These are phyloP conservation scores for Papiliotrema nemorosa DNA, from an alignment of 1,284 basidiomycete genomes.

Conservation along the genomic window DNA sequence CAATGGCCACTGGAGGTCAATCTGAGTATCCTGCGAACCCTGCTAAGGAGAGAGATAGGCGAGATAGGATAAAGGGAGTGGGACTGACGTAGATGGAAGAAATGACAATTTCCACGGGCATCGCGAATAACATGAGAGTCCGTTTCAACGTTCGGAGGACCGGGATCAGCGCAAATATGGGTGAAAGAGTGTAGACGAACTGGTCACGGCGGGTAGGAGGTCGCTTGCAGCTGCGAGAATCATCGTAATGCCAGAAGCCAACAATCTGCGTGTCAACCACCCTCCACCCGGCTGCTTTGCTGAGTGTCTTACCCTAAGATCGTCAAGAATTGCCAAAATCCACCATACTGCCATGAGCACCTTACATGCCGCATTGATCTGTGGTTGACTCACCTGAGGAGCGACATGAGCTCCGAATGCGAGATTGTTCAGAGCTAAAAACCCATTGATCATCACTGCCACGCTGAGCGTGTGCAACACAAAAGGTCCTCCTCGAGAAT, in stretches of 20 bases:
- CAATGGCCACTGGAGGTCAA: slow-evolving; percentile 35
- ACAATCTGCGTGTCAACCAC: slow-evolving; percentile 47
- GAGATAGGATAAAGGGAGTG: background rate
- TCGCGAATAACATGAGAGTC: slow-evolving; percentile 57
- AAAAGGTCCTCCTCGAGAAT: slow-evolving; percentile 19
- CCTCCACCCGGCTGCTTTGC: background rate
- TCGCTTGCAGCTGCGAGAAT: slow-evolving; percentile 54
- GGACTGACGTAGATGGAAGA: slow-evolving; percentile 60
- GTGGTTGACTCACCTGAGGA: slow-evolving; percentile 26
- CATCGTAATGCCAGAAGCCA: slow-evolving; percentile 57
- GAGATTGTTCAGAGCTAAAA: slow-evolving; percentile 25
- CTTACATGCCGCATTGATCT: no score
- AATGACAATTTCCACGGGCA: slow-evolving; percentile 65
- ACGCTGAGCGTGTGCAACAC: slow-evolving; percentile 35
- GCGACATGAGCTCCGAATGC: slow-evolving; percentile 23
- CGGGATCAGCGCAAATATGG: slow-evolving; percentile 22
- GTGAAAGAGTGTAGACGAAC: slow-evolving; percentile 35
- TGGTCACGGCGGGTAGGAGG: slow-evolving; percentile 52
- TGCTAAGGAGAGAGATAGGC: background rate
- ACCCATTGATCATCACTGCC: slow-evolving; percentile 44
- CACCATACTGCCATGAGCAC: slow-evolving; percentile 29
- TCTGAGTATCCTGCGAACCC: background rate
- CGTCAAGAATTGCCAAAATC: slow-evolving; percentile 66
- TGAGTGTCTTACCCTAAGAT: slow-evolving; percentile 61
- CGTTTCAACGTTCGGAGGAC: slow-evolving; percentile 56